These are phyloP conservation scores for Chrysoporthe puriensis DNA, from an alignment of 2,329 filamentous ascomycete genomes.

Conservation along the genomic window DNA sequence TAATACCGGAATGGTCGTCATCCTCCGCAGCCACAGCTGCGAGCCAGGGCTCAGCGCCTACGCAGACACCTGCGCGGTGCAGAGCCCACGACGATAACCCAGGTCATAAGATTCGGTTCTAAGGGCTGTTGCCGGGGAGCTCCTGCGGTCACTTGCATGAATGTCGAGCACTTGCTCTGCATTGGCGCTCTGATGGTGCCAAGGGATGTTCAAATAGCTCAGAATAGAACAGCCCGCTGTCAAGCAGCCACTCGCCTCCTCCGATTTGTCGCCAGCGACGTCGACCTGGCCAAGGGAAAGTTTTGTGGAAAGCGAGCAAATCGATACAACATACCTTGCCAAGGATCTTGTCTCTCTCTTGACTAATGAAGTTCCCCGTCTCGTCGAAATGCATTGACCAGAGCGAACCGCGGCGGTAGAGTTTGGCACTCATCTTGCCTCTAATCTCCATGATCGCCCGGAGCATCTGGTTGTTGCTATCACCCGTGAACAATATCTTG, in stretches of 20 bases:
- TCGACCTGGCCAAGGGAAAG: slow-evolving; percentile 20
- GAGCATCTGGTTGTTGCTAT: slow-evolving; percentile 98
- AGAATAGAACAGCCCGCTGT: slow-evolving; percentile 18
- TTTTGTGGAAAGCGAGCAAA: slow-evolving; percentile 24
- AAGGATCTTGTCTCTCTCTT: slow-evolving; percentile 85
- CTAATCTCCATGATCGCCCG: slow-evolving; percentile 94
- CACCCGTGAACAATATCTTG: slow-evolving; percentile 93
- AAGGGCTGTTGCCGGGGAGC: neutral
- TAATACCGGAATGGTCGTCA: slow-evolving; percentile 11
- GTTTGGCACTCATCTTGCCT: slow-evolving; percentile 86
- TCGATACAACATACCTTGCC: slow-evolving; percentile 65
- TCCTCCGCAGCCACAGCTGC: slow-evolving; percentile 15
- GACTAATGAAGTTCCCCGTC: slow-evolving; percentile 78
- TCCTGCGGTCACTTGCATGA: neutral
- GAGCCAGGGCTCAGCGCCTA: slow-evolving; percentile 20
- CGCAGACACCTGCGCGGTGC: slow-evolving; percentile 13
- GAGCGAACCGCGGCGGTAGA: slow-evolving; percentile 81
- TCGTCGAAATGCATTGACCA: slow-evolving; percentile 82
- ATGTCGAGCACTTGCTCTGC: slow-evolving; percentile 1
- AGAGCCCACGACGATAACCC: neutral
- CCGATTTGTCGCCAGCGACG: neutral
- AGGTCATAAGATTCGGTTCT: neutral
- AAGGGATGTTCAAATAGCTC: neutral
- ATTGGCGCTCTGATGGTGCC: neutral
- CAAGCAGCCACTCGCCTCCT: slow-evolving; percentile 10